A percentile compares a stretch with the other conserved stretches of the same genome.
Conservation (phyloP, 2,329 filamentous ascomycete genomes). For the Ciborinia camelliae region DNA sequence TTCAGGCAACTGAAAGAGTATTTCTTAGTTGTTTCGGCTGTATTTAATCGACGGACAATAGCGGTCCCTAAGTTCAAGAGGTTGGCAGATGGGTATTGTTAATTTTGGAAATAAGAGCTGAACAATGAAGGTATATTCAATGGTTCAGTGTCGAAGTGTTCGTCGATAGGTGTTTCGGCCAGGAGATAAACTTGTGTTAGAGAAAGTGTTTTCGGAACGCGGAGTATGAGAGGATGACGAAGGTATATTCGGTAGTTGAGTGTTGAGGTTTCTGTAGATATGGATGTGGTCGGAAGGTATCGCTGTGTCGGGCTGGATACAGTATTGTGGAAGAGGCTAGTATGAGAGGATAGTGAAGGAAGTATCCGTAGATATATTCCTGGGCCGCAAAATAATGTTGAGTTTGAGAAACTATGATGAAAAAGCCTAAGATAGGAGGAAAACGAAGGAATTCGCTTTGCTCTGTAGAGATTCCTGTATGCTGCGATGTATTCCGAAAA, state of each 20-base stretch:
- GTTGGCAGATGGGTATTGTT: neutral
- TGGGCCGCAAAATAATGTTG: too few species aligned
- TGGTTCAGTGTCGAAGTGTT: too few species aligned
- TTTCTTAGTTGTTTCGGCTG: neutral
- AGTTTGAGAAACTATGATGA: too few species aligned
- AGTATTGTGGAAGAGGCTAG: too few species aligned
- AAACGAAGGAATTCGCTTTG: too few species aligned
- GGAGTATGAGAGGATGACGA: neutral
- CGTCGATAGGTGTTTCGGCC: neutral
- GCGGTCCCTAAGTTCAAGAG: neutral
- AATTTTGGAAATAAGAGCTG: neutral
- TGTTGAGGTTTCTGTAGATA: neutral
- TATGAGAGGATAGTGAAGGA: too few species aligned
- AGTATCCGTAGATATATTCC: too few species aligned
- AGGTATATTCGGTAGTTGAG: neutral
- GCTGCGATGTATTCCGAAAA: too few species aligned
- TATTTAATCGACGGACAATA: neutral
- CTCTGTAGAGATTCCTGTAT: too few species aligned
- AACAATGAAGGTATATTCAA: neutral
- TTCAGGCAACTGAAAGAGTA: neutral
- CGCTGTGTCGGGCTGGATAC: too few species aligned
- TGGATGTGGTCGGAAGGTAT: neutral
- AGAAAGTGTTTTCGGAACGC: neutral
- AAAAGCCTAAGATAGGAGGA: too few species aligned
- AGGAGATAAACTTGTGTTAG: too few species aligned